These are phyloP conservation scores for Tricholoma sp. DNA, from an alignment of 768 basidiomycete genomes.

Conservation along the genomic window DNA sequence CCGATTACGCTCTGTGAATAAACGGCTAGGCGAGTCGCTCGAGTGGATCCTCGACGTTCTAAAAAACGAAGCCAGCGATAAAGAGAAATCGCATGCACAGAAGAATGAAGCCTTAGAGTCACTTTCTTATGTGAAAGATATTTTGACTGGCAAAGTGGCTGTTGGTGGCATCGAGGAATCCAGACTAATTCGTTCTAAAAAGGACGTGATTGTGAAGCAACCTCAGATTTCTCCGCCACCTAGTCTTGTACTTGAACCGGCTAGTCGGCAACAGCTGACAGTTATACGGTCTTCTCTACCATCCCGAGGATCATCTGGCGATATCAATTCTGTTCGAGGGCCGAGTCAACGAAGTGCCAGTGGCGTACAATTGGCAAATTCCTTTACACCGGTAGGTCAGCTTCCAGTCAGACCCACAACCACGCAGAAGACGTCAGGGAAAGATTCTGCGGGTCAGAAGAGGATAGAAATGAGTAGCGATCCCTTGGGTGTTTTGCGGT, in stretches of 20 bases:
- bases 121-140: constrained; percentile 72
- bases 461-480: not conserved
- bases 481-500: not conserved
- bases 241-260: constrained; percentile 1
- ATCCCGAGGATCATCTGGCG: not conserved
- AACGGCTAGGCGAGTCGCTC: constrained; percentile 62
- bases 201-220: not conserved
- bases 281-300: not conserved
- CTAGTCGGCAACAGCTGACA: not conserved
- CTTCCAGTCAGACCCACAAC: not conserved
- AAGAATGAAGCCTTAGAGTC: constrained; percentile 69
- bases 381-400: not conserved
- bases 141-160: constrained; percentile 49
- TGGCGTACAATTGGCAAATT: not conserved
- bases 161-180: constrained; percentile 53
- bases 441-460: not conserved
- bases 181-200: constrained; percentile 40
- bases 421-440: not conserved
- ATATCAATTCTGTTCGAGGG: not conserved
- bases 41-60: constrained; percentile 73
- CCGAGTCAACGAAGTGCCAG: not conserved
- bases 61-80: constrained; percentile 44
- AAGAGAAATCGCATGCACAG: constrained; percentile 34
- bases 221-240: not conserved
- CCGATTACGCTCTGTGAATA: constrained; percentile 51